A percentile compares a stretch with the other conserved stretches of the same genome.
phyloP scores from a whole-genome alignment of 108 stramenopile species.

The Skeletonema costatum region DNA sequence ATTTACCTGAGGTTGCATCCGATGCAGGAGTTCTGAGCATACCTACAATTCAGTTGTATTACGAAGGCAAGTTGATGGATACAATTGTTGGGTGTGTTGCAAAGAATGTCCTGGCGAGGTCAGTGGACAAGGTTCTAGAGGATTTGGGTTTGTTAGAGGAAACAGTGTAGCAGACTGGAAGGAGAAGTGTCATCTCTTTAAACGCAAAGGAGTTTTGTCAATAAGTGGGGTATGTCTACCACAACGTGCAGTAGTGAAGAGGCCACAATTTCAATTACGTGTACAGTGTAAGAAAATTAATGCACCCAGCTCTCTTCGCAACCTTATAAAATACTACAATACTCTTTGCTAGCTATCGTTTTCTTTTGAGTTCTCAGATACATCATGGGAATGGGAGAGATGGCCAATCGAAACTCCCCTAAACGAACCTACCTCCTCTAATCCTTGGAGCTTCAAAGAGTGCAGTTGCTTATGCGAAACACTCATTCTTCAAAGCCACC shows the following conservation, averaged over 20 bases:
- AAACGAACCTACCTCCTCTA: no score
- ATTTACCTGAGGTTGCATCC: conserved; percentile 77
- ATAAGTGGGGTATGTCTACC: not conserved
- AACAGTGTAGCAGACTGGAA: not conserved
- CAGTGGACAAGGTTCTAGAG: conserved; percentile 80
- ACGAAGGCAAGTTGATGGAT: conserved; percentile 60
- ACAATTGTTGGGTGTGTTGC: conserved; percentile 88
- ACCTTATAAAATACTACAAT: not conserved
- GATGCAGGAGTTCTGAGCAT: conserved; percentile 75
- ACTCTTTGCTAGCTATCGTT: no score
- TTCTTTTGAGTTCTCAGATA: no score
- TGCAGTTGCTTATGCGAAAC: no score
- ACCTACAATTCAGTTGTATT: conserved; percentile 86
- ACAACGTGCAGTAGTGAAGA: not conserved
- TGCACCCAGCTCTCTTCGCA: not conserved
- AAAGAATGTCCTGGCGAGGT: conserved; percentile 72
- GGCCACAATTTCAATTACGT: not conserved
- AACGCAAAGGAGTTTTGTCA: not conserved
- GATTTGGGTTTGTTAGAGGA: conserved; percentile 56
- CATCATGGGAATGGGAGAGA: no score
- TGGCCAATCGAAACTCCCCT: no score
- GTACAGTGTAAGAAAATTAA: not conserved
- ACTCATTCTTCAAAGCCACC: no score
- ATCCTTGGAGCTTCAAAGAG: no score
- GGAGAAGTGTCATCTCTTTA: not conserved